Evolutionary conservation across 2,329 filamentous ascomycete genomes (phyloP), one percentile per base, ranked within the genome.

Genomic region (Stemphylium lycopersici): DNA sequence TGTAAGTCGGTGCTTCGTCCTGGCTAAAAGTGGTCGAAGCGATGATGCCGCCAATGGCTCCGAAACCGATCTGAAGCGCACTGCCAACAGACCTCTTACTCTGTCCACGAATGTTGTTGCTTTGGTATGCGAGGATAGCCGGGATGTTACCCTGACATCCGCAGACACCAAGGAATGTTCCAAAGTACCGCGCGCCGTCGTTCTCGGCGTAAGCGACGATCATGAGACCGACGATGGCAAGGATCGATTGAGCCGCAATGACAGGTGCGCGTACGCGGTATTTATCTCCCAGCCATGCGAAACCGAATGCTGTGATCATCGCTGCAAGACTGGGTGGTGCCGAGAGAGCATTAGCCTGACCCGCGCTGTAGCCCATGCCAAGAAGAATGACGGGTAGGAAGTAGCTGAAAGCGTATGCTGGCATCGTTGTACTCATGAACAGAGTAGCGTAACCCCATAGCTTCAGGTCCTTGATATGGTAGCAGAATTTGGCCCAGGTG

Each of bases 311-410:
- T 4, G 59, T 46, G 24, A 71, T 39, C 39, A 62, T 65, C 6
- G 67, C 63, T 13, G 58, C 55, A 15, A 66, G 29, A 24, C 61
- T 62, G 3, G 70, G 70, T 8, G 70, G 70, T 0, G 68, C 67
- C 1, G 62, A 53, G 5, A 68, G 57, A 0, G 59, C 61, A 26
- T 66, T 65, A 2, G 59, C 62, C 8, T 52, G 18, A 20, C 58
- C 61, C 3, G 57, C 47, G 15, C 45, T 52, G 51, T 64, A 68
- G 0, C 63, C 64, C 64, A 65, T 67, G 10, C 66, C 65, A 4
- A 67, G 45, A 8, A 70, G 61, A 10, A 71, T 70, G 4, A 70
- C 58, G 6, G 68, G 68, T 3, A 67, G 56, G 43, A 69, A 70
- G 52, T 68, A 71, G 11, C 58, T 39, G 18, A 68, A 69, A 11